These are phyloP conservation scores for Ustilago shanxiensis DNA, from an alignment of 1,284 basidiomycete genomes.

Conservation along the genomic window DNA sequence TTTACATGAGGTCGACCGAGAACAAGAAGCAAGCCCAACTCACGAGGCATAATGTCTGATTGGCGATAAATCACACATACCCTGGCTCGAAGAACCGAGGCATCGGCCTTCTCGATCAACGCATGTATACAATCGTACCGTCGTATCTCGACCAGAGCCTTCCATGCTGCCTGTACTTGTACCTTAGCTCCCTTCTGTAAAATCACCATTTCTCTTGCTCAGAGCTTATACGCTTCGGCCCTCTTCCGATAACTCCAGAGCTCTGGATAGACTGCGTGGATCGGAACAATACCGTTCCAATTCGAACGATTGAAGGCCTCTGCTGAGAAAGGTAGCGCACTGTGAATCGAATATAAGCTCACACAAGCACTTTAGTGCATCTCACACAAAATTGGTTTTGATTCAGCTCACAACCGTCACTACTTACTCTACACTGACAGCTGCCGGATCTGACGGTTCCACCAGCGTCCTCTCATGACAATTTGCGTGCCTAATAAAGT, in stretches of 20 bases:
- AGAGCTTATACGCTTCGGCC: background rate
- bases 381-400: background rate
- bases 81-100: background rate
- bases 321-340: background rate
- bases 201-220: background rate
- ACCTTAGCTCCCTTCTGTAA: conserved; percentile 1
- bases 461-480: too few species aligned
- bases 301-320: too few species aligned
- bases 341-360: too few species aligned
- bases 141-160: background rate
- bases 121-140: background rate
- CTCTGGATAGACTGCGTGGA: background rate
- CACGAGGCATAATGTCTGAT: conserved; percentile 10
- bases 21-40: conserved; percentile 28
- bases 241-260: background rate
- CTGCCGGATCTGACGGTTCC: too few species aligned
- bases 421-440: too few species aligned
- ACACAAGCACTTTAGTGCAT: too few species aligned
- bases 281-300: too few species aligned
- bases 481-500: too few species aligned
- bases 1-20: conserved; percentile 37
- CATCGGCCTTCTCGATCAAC: background rate
- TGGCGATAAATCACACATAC: background rate
- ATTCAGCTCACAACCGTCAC: background rate
- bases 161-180: background rate